Conservation (phyloP, 1,284 basidiomycete species). For the Ganoderma resinaceum region DNA sequence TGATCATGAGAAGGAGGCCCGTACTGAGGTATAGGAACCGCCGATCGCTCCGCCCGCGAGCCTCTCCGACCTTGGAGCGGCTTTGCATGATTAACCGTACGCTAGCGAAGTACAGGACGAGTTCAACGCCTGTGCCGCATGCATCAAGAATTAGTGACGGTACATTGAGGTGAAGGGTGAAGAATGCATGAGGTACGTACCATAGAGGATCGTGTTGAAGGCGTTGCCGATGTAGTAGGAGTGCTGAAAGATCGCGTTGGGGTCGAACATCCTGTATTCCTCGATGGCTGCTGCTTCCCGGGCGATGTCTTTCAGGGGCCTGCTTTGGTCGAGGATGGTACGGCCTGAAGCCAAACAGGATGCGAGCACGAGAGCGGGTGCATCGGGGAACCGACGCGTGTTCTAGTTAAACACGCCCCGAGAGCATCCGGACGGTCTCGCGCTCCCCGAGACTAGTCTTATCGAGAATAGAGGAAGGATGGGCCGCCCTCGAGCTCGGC, state of each 20-base stretch:
- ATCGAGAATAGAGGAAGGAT: neutral
- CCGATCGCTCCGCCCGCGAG: neutral
- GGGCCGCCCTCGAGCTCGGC: neutral
- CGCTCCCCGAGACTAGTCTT: neutral
- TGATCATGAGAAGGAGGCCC: conserved; percentile 26
- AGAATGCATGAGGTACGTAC: neutral
- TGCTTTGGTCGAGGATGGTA: neutral
- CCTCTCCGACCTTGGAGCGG: no score
- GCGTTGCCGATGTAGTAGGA: conserved; percentile 4
- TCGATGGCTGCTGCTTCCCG: neutral
- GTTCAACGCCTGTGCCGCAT: conserved; percentile 24
- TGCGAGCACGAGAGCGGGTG: neutral
- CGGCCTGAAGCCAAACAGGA: neutral
- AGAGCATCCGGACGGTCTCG: neutral
- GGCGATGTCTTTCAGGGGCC: neutral
- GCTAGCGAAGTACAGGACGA: conserved; percentile 27
- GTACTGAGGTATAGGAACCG: conserved; percentile 32
- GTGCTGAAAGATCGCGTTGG: conserved; percentile 1
- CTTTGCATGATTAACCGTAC: conserved; percentile 18
- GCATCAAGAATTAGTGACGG: neutral
- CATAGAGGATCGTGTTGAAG: conserved; percentile 10
- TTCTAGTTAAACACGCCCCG: neutral
- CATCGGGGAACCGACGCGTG: neutral
- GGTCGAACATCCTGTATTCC: neutral
- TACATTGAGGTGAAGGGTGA: neutral